Percentiles rank a stretch among this genome's conserved stretches.
Conservation (phyloP, 1,284 basidiomycete species). For the Moesziomyces antarcticus region DNA sequence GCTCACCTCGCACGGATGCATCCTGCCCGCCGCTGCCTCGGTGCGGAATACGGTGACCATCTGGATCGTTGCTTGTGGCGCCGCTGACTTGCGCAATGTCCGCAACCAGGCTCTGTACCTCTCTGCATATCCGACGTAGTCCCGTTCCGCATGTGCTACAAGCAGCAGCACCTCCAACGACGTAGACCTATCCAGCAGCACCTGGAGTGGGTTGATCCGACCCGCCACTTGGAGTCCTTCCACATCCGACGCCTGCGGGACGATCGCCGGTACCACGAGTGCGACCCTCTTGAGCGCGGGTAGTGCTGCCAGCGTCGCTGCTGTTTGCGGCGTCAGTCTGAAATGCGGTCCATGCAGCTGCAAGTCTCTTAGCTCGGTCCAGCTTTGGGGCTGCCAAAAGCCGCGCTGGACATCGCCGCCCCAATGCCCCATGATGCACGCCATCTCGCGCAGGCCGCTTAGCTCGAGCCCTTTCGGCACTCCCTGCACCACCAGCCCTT, state of each 20-base stretch:
- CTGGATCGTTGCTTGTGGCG: not conserved
- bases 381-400: conserved; percentile 26
- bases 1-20: conserved; percentile 41
- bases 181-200: conserved; percentile 12
- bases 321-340: conserved; percentile 7
- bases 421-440: conserved; percentile 30
- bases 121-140: conserved; percentile 28
- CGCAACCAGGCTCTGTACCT: conserved; percentile 15
- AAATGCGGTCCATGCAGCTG: conserved; percentile 42
- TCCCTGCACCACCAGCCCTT: conserved; percentile 24
- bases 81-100: conserved; percentile 1
- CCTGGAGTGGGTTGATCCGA: conserved; percentile 29
- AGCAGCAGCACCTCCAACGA: conserved; percentile 22
- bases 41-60: conserved; percentile 14
- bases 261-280: conserved; percentile 29
- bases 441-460: not conserved
- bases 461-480: conserved; percentile 17
- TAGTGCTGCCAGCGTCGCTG: conserved; percentile 6
- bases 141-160: conserved; percentile 28
- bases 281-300: conserved; percentile 16
- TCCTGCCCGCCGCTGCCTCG: not conserved
- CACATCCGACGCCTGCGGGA: not conserved
- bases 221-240: not conserved
- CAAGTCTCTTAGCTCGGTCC: conserved; percentile 14
- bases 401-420: conserved; percentile 18